Evolutionary conservation across 1,139 yeast genomes (phyloP), one percentile per base, ranked within the genome.

Genomic region (Pichia sp.): DNA sequence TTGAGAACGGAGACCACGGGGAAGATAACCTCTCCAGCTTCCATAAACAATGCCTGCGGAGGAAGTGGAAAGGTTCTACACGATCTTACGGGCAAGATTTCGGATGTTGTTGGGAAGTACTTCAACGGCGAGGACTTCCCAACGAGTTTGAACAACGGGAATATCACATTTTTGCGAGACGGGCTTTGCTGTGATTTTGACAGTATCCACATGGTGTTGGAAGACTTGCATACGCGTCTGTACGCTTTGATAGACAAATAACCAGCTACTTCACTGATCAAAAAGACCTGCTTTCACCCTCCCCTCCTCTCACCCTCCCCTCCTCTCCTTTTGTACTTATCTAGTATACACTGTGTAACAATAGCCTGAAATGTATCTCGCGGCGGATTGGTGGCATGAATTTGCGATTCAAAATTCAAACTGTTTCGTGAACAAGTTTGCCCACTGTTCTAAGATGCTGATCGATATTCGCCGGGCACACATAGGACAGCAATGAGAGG

Each of bases 131-230:
- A 56, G 19, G 49, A 54, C 4, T 58, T 64, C 36, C 50, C 56
- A 7, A 31, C 49, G 3, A 41, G 50, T 2, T 26, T 49, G 10
- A 34, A 45, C 5, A 52, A 49, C 3, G 60, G 64, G 4, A 54
- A 53, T 19, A 38, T 64, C 19, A 53, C 63, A 1, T 60, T 60
- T 38, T 52, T 65, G 47, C 50, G 62, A 43, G 59, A 60, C 32
- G 59, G 62, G 1, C 44, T 64, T 11, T 66, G 64, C 4, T 67
- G 70, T 54, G 66, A 65, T 45, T 62, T 59, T 49, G 51, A 47
- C 10, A 49, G 54, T 26, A 59, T 67, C 10, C 60, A 49, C 4
- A 30, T 42, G 6, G 60, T 64, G 23, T 48, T 66, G 13, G 57
- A 53, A 4, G 56, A 56, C 41, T 36, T 67, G 15, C 70, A 57